Evolutionary conservation across 2,329 filamentous ascomycete genomes (phyloP), one percentile per base, ranked within the genome.

Genomic region (Phyllosticta ampelicida): DNA sequence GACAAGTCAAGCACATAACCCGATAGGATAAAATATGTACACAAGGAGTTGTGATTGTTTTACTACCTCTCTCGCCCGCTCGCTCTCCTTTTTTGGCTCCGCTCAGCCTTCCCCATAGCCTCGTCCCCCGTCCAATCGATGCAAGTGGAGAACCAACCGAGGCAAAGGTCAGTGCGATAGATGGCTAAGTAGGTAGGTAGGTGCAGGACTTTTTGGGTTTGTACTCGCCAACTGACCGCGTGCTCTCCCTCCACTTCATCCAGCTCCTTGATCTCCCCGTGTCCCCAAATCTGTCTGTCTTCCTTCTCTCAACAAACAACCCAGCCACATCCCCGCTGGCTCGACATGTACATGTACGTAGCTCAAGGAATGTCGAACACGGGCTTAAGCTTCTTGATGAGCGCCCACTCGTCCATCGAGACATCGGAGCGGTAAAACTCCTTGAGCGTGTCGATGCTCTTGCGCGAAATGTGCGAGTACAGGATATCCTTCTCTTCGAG

Each of bases 301-400:
- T 36, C 10, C 10, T n/a, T 16, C 23, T 26, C 23, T 8, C 23
- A 8, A 26, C 4, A 44, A 2, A 44, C 30, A n/a, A 16, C 16
- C 36, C 13, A n/a, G 30, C 4, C 30, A 1, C 30, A 11, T 44
- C 11, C 1, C 36, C 16, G 13, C 77, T 81, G 4, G 23, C 23
- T 26, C 23, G 23, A 8, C 23, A 8, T 26, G n/a, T n/a, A n/a
- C 23, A 26, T 26, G 23, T 26, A 8, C 23, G 23, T 26, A 3
- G 23, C 23, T 26, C 13, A 90, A 66, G 80, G 79, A 73, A 96
- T 87, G 74, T 97, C 94, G 71, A 97, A 96, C 65, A 95, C 71
- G 48, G 89, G 85, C 83, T 99, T 99, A 70, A 99, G 78, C 81
- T 96, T 95, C 75, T 92, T 89, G 69, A 99, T 90, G 63, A 99